Evolutionary conservation across 805 yeast genomes (phyloP).

Genomic region (Diddensiella santjacobensis): DNA sequence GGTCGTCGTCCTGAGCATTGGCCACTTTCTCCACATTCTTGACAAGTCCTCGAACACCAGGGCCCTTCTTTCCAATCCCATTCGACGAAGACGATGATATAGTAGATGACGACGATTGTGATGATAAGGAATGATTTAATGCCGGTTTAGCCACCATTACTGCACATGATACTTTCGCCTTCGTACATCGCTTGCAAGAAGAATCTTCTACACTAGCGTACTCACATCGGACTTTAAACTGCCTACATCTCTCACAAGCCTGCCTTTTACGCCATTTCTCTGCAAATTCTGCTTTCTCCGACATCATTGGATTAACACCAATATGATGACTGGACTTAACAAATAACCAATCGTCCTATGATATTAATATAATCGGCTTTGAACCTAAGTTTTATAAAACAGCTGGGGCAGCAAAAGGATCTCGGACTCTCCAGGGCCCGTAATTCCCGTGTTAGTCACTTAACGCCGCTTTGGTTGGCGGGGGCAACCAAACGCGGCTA

Average conservation of each 20-base stretch:
- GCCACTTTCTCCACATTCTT: background rate
- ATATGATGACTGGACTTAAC: no score
- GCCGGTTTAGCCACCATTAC: background rate
- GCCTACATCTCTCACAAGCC: constrained; percentile 24
- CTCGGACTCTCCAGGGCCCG: no score
- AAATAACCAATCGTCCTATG: no score
- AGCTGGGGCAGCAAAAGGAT: no score
- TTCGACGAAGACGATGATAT: background rate
- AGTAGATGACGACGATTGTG: background rate
- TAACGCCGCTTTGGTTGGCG: background rate
- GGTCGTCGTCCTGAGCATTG: background rate
- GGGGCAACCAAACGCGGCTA: background rate
- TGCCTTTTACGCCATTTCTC: constrained; percentile 21
- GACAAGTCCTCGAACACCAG: background rate
- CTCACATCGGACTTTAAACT: constrained; percentile 22
- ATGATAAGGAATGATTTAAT: no score
- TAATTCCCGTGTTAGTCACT: background rate
- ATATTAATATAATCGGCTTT: no score
- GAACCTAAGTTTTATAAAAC: no score
- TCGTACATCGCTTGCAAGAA: constrained; percentile 21
- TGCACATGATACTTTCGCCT: constrained; percentile 10
- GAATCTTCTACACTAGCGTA: constrained; percentile 16
- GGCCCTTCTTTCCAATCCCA: background rate
- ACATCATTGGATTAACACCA: no score
- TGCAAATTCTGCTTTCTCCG: constrained; percentile 1